Percentiles rank a stretch among this genome's conserved stretches.
phyloP scores from a whole-genome alignment of 352 stramenopile genomes.

The Globisporangium echinulatum region DNA sequence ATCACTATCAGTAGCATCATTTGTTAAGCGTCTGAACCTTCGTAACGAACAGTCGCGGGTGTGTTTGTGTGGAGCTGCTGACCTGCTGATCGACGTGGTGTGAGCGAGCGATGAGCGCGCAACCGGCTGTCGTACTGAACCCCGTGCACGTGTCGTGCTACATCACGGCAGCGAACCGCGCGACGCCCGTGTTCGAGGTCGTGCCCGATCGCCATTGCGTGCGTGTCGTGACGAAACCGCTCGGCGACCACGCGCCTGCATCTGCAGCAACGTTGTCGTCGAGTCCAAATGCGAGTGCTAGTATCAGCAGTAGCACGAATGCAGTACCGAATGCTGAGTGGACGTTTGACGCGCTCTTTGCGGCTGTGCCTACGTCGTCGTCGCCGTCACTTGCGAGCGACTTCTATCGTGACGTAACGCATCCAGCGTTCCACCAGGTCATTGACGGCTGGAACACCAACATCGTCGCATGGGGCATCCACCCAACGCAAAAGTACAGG shows the following conservation, averaged over 20 bases:
- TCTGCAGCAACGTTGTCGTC: background rate
- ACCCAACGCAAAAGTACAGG: slow-evolving; percentile 67
- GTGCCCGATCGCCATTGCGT: slow-evolving; percentile 35
- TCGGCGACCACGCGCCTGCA: slow-evolving; percentile 9
- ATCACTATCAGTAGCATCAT: background rate
- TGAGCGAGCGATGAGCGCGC: too few relatives aligned
- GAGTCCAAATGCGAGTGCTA: background rate
- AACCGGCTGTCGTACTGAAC: slow-evolving; percentile 18
- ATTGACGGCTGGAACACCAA: slow-evolving; percentile 58
- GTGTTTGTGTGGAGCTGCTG: too few relatives aligned
- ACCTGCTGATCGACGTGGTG: too few relatives aligned
- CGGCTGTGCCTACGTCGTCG: slow-evolving; percentile 10
- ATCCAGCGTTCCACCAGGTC: slow-evolving; percentile 32
- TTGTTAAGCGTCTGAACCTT: too few relatives aligned
- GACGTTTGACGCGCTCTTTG: slow-evolving; percentile 56
- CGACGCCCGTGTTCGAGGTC: slow-evolving; percentile 54
- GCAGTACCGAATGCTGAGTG: slow-evolving; percentile 30
- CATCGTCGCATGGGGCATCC: slow-evolving; percentile 52
- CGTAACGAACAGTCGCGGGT: too few relatives aligned
- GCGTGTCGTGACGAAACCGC: slow-evolving; percentile 32
- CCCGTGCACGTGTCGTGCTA: slow-evolving; percentile 65
- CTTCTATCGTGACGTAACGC: slow-evolving; percentile 56
- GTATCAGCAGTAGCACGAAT: background rate
- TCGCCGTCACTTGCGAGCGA: slow-evolving; percentile 30
- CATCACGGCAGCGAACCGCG: slow-evolving; percentile 62